Percentiles rank a stretch among this genome's conserved stretches.
Evolutionary conservation across 2,329 filamentous ascomycete species (phyloP).

Genomic region (Verticillium nonalfalfae): DNA sequence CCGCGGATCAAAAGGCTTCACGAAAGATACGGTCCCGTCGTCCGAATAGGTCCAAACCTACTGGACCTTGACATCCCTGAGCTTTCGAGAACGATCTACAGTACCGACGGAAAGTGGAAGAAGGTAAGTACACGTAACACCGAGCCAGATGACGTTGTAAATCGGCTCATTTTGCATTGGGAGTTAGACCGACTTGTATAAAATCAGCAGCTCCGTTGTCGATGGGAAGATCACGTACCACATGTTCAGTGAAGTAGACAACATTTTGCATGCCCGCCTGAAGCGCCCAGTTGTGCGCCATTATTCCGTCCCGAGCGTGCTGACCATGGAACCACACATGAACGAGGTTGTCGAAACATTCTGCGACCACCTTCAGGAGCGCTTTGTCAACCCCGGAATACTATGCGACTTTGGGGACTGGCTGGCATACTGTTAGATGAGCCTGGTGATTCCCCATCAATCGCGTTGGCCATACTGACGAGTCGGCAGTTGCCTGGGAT

Average conservation of each 20-base stretch:
- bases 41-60: conserved; percentile 21
- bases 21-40: conserved; percentile 21
- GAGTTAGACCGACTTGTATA: conserved; percentile 26
- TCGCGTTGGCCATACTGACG: no score
- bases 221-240: conserved; percentile 28
- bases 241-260: conserved; percentile 28
- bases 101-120: conserved; percentile 16
- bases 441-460: neutral
- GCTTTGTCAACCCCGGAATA: conserved; percentile 17
- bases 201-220: conserved; percentile 24
- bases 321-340: conserved; percentile 22
- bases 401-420: conserved; percentile 12
- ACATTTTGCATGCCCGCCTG: conserved; percentile 21
- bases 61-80: conserved; percentile 18
- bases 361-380: conserved; percentile 17
- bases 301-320: conserved; percentile 21
- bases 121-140: conserved; percentile 6
- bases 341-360: conserved; percentile 23
- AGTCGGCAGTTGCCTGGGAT: conserved; percentile 25
- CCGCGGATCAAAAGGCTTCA: conserved; percentile 17
- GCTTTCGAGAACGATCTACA: conserved; percentile 20
- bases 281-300: conserved; percentile 29
- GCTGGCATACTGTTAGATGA: neutral
- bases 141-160: no score
- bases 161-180: no score